Evolutionary conservation across 345 rosid species (phyloP), one percentile per base, ranked within the genome.

Genomic region (Noccaea caerulescens): DNA sequence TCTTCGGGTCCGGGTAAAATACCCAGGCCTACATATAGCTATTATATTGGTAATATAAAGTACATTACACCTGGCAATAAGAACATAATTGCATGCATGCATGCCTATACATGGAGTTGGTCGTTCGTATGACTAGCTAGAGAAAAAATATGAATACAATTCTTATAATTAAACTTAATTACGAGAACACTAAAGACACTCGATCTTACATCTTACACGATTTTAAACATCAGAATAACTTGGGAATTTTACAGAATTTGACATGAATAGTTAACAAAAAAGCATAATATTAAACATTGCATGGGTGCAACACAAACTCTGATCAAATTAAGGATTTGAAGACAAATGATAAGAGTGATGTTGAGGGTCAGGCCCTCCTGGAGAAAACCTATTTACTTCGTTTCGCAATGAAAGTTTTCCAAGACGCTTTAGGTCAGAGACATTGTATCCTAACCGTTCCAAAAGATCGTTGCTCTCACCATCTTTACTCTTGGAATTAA

Each of bases 321-420:
- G 9, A 36, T 49, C 53, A 68, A 43, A 68, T 32, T 32, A 68
- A 25, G 79, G 73, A 5, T 61, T 75, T 62, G 69, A 54, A 37
- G 65, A 61, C 38, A 68, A 62, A 46, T 54, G 75, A 69, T 62
- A 30, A 47, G 71, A 69, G 71, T 76, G 79, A 76, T 76, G 79
- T 33, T 76, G 79, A 76, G 79, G 75, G 46, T 76, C 79, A 46
- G 79, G 79, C 4, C 79, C 79, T 55, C 79, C 79, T 39, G 79
- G 79, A 47, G 79, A 76, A 63, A 76, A 69, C 52, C 75, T 69
- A 49, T 76, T 58, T 0, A 76, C 14, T 7, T 69, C 41, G 2
- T 58, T 69, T 54, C 9, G 30, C 9, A 6, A 8, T 3, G 70
- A 76, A 45, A 62, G 27, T 46, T 63, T 52, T 33, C 71, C 71